Base-by-base conservation (phyloP, 805 yeast species). In the Myxozyma neglecta region DNA sequence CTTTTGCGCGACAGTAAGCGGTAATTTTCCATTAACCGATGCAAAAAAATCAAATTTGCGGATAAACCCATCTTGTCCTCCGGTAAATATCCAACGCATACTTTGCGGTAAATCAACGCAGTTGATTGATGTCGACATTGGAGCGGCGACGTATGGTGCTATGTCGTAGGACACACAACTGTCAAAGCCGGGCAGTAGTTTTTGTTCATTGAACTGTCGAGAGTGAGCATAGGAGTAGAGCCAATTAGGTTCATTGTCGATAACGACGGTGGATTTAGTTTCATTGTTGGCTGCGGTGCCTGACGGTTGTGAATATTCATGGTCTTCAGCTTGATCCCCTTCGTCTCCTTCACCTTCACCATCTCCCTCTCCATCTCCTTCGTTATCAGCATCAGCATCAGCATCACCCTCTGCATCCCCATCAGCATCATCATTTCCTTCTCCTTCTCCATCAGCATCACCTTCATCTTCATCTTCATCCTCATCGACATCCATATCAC, bases 11-110 rank as follows among this genome's bases (percentile, higher is more conserved):
- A 91, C 89, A 0, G 98, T 93, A 56, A 94, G 77, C 5, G 94
- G 93, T 6, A 87, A 79, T 68, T 88, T 88, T 16, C 97, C 97
- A 70, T 89, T 92, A 29, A 94, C 82, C 0, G 97, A 88, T 39
- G 87, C 87, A 44, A 86, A 81, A 65, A 94, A 87, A 74, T 94
- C 97, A 75, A 87, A 94, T 71, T 89, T 91, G 52, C 99, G 79
- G 39, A 94, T 88, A 69, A 85, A 89, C 4, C 99, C 99, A 74
- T 94, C 99, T 67, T 88, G 93, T 9, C 98, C 98, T 20, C 99
- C 99, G 0, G 97, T 87, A 69, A 92, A 87, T 44, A 94, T 78
- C 87, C 91, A 92, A 70, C 86, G 86, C 46, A 91, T 86, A 6
- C 96, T 96, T 69, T 83, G 84, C 0, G 96, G 83, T 50, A 90